Conservation (phyloP, 768 basidiomycete species). For the Lentinula edodes region DNA sequence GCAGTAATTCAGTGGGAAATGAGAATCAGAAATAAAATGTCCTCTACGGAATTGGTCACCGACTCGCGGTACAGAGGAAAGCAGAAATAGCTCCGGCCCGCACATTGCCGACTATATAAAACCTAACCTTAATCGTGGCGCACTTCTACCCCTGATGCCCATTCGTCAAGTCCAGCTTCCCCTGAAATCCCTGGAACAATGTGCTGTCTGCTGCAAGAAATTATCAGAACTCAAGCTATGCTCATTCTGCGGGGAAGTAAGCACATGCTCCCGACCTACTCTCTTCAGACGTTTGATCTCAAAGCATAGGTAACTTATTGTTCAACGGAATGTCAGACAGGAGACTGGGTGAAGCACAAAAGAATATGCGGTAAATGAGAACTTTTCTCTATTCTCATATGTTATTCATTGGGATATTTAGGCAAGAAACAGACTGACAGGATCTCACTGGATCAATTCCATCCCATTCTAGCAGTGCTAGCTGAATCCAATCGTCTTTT, state of each 20-base stretch:
- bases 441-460: slow-evolving; percentile 25
- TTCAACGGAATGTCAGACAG: slow-evolving; percentile 12
- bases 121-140: too few species aligned
- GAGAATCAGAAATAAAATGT: neutral
- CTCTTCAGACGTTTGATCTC: neutral
- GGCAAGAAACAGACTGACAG: slow-evolving; percentile 28
- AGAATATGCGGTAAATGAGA: slow-evolving; percentile 19
- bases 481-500: slow-evolving; percentile 16
- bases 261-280: neutral
- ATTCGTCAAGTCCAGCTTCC: neutral
- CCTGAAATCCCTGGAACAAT: neutral
- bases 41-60: neutral
- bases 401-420: neutral
- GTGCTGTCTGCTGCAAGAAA: neutral
- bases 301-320: slow-evolving; percentile 17
- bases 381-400: neutral
- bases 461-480: slow-evolving; percentile 25
- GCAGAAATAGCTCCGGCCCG: neutral
- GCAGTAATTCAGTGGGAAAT: neutral
- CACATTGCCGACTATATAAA: neutral
- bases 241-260: neutral
- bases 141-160: neutral
- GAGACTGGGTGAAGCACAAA: slow-evolving; percentile 26
- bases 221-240: neutral
- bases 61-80: slow-evolving; percentile 2